Percentiles rank a stretch among this genome's conserved stretches.
Conservation (phyloP, 495 filamentous ascomycete genomes). For the Daldinia decipiens region DNA sequence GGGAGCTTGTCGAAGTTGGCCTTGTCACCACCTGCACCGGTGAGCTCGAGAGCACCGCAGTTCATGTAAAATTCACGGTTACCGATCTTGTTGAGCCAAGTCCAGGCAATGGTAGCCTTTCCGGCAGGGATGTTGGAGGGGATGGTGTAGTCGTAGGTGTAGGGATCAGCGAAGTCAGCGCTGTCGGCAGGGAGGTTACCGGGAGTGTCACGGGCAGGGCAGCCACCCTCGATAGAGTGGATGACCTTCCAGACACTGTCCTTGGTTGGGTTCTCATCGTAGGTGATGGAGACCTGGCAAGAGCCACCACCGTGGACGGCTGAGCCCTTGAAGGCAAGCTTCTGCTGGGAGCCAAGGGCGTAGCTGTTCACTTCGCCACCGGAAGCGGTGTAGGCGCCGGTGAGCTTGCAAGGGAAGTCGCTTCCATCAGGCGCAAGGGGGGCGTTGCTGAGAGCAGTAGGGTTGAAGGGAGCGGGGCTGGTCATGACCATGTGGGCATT, state of each 20-base stretch:
- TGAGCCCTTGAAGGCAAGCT: slow-evolving; percentile 64
- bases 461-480: slow-evolving; percentile 74
- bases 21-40: slow-evolving; percentile 59
- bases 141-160: slow-evolving; percentile 66
- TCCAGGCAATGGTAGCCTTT: slow-evolving; percentile 78
- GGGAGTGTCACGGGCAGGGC: slow-evolving; percentile 64
- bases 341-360: slow-evolving; percentile 65
- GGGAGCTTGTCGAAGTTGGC: slow-evolving; percentile 70
- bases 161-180: slow-evolving; percentile 44
- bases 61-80: slow-evolving; percentile 98
- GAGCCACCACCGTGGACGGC: slow-evolving; percentile 89
- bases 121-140: slow-evolving; percentile 68
- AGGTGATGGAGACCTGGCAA: slow-evolving; percentile 87
- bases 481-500: slow-evolving; percentile 79
- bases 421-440: slow-evolving; percentile 69
- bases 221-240: slow-evolving; percentile 83
- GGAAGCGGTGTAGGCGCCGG: slow-evolving; percentile 52
- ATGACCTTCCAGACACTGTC: slow-evolving; percentile 79
- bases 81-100: slow-evolving; percentile 91
- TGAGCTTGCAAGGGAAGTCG: slow-evolving; percentile 85
- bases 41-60: slow-evolving; percentile 79
- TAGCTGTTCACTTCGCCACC: slow-evolving; percentile 58
- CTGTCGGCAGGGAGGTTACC: slow-evolving; percentile 54
- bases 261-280: slow-evolving; percentile 70
- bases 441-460: slow-evolving; percentile 51